Conservation (phyloP, 768 basidiomycete species). For the Boletus bicolor region DNA sequence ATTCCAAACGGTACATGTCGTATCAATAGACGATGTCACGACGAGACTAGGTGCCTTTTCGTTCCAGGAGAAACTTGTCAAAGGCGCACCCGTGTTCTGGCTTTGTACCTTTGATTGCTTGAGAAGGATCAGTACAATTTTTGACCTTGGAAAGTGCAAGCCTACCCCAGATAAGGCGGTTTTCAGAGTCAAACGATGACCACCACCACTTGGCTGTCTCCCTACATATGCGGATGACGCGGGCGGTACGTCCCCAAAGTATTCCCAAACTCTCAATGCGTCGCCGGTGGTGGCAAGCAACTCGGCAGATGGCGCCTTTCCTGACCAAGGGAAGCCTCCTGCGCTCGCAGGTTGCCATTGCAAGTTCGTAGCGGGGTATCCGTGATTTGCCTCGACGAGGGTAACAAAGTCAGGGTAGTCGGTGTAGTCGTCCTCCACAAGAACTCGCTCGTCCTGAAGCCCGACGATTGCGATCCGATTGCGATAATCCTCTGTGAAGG, state of each 20-base stretch:
- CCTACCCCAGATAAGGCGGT: slow-evolving; percentile 79
- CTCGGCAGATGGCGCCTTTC: slow-evolving; percentile 67
- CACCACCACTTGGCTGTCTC: slow-evolving; percentile 50
- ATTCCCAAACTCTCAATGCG: slow-evolving; percentile 89
- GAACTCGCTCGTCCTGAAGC: slow-evolving; percentile 81
- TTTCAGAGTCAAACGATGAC: slow-evolving; percentile 68
- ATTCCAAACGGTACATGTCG: slow-evolving; percentile 99
- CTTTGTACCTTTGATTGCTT: slow-evolving; percentile 90
- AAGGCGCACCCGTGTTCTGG: slow-evolving; percentile 78
- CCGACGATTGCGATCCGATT: slow-evolving; percentile 80
- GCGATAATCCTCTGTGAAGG: slow-evolving; percentile 79
- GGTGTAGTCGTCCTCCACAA: slow-evolving; percentile 79
- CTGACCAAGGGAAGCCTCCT: slow-evolving; percentile 60
- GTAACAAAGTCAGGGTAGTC: slow-evolving; percentile 86
- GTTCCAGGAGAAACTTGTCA: slow-evolving; percentile 99
- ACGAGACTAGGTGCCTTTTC: slow-evolving; percentile 85
- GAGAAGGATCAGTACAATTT: slow-evolving; percentile 11
- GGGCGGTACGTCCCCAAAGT: slow-evolving; percentile 62
- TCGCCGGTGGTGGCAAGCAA: slow-evolving; percentile 93
- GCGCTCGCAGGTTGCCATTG: slow-evolving; percentile 88
- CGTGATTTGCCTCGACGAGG: slow-evolving; percentile 78
- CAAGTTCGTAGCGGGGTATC: slow-evolving; percentile 90
- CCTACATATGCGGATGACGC: slow-evolving; percentile 67
- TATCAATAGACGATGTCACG: slow-evolving; percentile 97
- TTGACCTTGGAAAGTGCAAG: slow-evolving; percentile 14